Evolutionary conservation across 106 monocot genomes (phyloP), one percentile per base, ranked within the genome.

Genomic region (Ottelia alismoides): DNA sequence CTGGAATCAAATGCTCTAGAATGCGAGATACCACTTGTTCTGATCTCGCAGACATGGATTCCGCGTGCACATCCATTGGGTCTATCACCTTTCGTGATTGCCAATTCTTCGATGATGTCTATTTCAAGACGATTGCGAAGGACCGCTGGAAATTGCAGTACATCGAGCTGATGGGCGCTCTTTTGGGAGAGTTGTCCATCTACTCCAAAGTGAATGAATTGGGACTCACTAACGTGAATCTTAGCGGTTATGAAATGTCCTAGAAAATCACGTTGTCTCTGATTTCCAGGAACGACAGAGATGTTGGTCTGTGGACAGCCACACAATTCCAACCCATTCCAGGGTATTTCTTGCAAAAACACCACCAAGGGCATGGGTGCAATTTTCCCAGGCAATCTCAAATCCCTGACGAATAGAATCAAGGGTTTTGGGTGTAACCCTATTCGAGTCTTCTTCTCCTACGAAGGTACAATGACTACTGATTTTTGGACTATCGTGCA

Each of bases 1-100:
- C 64, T 0, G 53, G 87, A 69, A 56, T 73, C 23, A 87, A 78
- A 57, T 93, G 92, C 72, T 61, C 71, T 49, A 87, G 92, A 18
- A 63, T 93, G 44, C 83, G 65, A 47, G 87, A 93, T 28, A 58
- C 80, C 12, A 22, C 17, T 45, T 43, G 29, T 22, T 58, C 11
- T 18, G 31, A 30, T 4, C 18, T 49, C 0, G 67, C 35, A 26
- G 16, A 43, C 40, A 43, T 16, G 10, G 58, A 76, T 29, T 68
- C 82, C 6, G 18, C 35, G 18, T 77, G 79, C 66, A 28, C 22
- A 21, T 72, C 87, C 1, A 79, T 92, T 28, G 63, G 58, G 11
- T 77, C 65, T 16, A 54, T 93, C 53, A 80, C 70, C 21, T 68
- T 93, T 52, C 49, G 66, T 28, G 70, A 70, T 55, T 93, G 87